Percentiles rank a stretch among this genome's conserved stretches.
These are phyloP conservation scores for Candida sakaeoensis DNA, from an alignment of 805 yeast genomes.

Conservation along the genomic window DNA sequence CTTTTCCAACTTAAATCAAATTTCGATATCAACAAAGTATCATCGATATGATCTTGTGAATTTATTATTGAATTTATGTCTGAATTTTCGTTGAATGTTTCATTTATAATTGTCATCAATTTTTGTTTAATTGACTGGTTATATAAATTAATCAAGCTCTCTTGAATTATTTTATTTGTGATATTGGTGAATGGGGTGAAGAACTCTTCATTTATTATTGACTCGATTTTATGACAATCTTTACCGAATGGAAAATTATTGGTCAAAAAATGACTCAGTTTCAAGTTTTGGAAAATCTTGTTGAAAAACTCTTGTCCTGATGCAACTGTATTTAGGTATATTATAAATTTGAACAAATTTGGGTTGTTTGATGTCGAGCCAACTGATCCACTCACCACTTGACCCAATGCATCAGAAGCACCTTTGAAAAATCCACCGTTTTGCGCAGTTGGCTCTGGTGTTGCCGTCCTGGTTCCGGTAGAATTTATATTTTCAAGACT, in stretches of 20 bases:
- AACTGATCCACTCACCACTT: conserved; percentile 32
- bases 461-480: conserved; percentile 26
- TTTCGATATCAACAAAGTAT: conserved; percentile 32
- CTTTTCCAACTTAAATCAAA: conserved; percentile 66
- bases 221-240: conserved; percentile 29
- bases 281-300: conserved; percentile 46
- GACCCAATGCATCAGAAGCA: conserved; percentile 42
- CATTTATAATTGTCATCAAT: conserved; percentile 40
- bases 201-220: conserved; percentile 28
- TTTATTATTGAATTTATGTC: conserved; percentile 30
- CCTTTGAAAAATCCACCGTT: conserved; percentile 43
- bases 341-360: conserved; percentile 55
- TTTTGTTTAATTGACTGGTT: conserved; percentile 46
- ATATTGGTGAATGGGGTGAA: conserved; percentile 28
- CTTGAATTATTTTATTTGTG: conserved; percentile 38
- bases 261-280: conserved; percentile 20
- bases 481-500: conserved; percentile 7
- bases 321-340: conserved; percentile 70
- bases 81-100: conserved; percentile 35
- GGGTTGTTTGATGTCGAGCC: conserved; percentile 30
- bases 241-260: conserved; percentile 34
- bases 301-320: conserved; percentile 56
- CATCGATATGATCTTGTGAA: conserved; percentile 26
- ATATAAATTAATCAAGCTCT: conserved; percentile 46
- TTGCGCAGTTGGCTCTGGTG: conserved; percentile 25